Conservation (phyloP, 805 yeast species). For the Yamadazyma sp. region DNA sequence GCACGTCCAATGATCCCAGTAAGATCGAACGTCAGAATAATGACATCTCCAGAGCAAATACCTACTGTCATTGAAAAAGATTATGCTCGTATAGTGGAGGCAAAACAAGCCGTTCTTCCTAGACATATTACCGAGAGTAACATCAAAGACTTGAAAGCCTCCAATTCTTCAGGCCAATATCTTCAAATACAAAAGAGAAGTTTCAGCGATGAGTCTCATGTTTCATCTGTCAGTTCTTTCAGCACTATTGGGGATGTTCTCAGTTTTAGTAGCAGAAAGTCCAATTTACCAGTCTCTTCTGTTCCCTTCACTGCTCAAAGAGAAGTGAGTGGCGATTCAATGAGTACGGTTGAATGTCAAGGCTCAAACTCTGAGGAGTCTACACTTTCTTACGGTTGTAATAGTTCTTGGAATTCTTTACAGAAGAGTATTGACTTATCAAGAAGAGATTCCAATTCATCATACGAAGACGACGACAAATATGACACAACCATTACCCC, state of each 20-base stretch:
- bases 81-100: conserved; percentile 11
- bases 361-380: conserved; percentile 8
- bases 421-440: conserved; percentile 21
- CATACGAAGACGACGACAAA: conserved; percentile 4
- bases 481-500: conserved; percentile 2
- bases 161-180: conserved; percentile 12
- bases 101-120: conserved; percentile 6
- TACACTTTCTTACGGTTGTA: conserved; percentile 11
- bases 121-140: conserved; percentile 16
- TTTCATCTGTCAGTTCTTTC: conserved; percentile 38
- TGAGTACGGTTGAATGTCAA: conserved; percentile 3
- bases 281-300: not conserved
- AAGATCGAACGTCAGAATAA: conserved; percentile 2
- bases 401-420: conserved; percentile 29
- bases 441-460: conserved; percentile 3
- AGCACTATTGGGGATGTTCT: conserved; percentile 35
- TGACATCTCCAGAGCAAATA: conserved; percentile 1
- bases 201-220: conserved; percentile 40
- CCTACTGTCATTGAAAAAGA: not conserved
- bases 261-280: conserved; percentile 16
- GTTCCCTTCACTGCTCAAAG: not conserved
- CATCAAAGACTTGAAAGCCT: conserved; percentile 13
- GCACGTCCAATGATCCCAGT: conserved; percentile 6
- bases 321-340: conserved; percentile 8
- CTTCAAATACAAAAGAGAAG: conserved; percentile 23